These are phyloP conservation scores for Zoysia japonica DNA, from an alignment of 176 grass and related monocot species.

Conservation along the genomic window DNA sequence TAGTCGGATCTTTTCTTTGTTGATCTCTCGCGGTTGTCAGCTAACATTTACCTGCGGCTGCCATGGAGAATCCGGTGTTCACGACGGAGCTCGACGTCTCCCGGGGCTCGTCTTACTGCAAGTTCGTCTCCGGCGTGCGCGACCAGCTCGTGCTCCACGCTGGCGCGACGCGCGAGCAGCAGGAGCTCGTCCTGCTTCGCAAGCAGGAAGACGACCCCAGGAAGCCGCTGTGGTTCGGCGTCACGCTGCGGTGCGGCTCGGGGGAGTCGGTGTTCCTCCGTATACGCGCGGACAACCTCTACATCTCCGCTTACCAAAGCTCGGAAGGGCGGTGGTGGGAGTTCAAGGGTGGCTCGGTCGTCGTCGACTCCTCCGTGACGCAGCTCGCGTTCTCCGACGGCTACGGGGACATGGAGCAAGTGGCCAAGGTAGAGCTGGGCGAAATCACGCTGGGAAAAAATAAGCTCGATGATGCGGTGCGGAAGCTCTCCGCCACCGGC, in stretches of 20 bases:
- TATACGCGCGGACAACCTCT: constrained; percentile 40
- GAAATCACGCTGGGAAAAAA: constrained; percentile 10
- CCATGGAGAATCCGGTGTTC: constrained; percentile 30
- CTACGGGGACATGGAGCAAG: constrained; percentile 5
- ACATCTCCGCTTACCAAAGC: constrained; percentile 29
- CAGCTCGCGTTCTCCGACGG: neutral
- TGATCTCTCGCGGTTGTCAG: neutral
- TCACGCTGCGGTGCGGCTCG: constrained; percentile 24
- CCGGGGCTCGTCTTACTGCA: neutral
- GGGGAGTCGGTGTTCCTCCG: neutral
- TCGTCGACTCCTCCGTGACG: neutral
- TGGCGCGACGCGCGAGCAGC: constrained; percentile 24
- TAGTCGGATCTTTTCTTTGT: no score
- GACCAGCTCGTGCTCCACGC: constrained; percentile 34
- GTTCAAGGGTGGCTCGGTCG: neutral
- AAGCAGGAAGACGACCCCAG: neutral
- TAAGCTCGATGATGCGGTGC: neutral
- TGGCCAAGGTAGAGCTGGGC: neutral
- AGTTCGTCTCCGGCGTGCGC: constrained; percentile 37
- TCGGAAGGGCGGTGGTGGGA: constrained; percentile 18
- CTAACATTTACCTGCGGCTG: neutral
- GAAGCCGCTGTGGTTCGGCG: constrained; percentile 23
- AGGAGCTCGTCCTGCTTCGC: constrained; percentile 37
- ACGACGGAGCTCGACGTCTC: constrained; percentile 27
- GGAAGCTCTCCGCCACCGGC: neutral